Evolutionary conservation across 768 basidiomycete species (phyloP), one percentile per base, ranked within the genome.

Genomic region (Mycena epipterygia): DNA sequence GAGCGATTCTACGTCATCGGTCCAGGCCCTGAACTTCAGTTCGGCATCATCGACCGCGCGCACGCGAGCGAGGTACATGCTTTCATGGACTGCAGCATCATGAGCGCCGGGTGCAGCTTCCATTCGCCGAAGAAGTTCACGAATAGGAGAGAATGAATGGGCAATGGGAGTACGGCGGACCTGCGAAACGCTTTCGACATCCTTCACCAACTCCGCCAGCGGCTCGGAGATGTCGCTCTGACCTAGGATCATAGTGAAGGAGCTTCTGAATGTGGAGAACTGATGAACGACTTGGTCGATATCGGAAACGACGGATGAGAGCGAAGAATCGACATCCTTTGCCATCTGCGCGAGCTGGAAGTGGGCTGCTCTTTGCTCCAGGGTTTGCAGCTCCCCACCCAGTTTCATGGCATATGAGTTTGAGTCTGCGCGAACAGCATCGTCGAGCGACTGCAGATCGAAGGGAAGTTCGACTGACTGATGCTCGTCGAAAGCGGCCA

Each of bases 351-450:
- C 87, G 23, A 92, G 79, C 29, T 83, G 81, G 65, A 92, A 79
- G 70, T 88, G 86, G 33, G 82, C 79, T 17, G 82, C 81, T 48
- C 87, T 84, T 63, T 86, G 84, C 23, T 84, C 78, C 35, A 95
- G 78, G 13, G 76, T 77, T 61, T 90, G 88, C 39, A 90, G 67
- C 32, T 81, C 84, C n/a, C 89, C 89, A 5, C 84, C 84, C 19
- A 95, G 84, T 67, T 87, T 82, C 82, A 95, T 89, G 56, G 89
- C 82, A 74, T 89, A 89, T n/a, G 88, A 80, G 77, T 95, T 94
- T 51, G 87, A 87, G 76, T 94, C 90, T 16, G 86, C 77, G 33
- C 94, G 90, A 67, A 95, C 90, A 62, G 83, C 81, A 46, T 88
- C 86, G 76, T 97, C 92, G 41, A 96, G 81, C 44, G 81, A 80